Base-by-base conservation (phyloP, 2,329 filamentous ascomycete species). In the Talaromyces sp. region DNA sequence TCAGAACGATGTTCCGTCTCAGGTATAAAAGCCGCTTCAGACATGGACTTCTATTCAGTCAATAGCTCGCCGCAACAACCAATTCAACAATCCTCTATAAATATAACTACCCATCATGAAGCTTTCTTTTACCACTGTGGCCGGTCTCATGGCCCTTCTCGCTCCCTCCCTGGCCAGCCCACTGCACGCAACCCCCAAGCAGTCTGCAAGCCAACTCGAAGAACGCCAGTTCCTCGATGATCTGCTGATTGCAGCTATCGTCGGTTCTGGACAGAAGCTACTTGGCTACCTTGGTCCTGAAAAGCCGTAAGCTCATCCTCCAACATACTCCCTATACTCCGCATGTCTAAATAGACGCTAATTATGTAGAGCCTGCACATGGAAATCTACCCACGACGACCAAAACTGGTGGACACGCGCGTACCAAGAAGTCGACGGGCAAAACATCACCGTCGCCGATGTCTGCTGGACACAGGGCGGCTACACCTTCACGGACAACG, bases 381-480 rank as follows among this genome's bases (percentile, higher is more conserved):
- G 55, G 22, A 57, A 57, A 57, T 44, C 36, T 17, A 57, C 36
- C 28, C n/a, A 57, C 17, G 36, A 47, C 39, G 17, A 47, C 25
- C 19, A 57, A 11, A 47, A 47, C 39, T 57, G 25, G 25, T 57
- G 39, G 55, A 44, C 55, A 32, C 39, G 36, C 28, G 55, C 47
- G 25, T 57, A 47, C 15, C 39, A 36, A 17, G 7, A 42, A 15
- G 30, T 57, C 2, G 19, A 33, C 8, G 36, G 33, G 10, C 39
- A 36, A 30, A 57, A 44, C 9, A 42, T n/a, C 55, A 57, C 55
- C 8, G n/a, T 36, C 27, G 33, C 33, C 36, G 36, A 28, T 8
- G 28, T 57, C 32, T 57, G 33, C 33, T 57, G 55, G 55, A 57
- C 55, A 7, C 55, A 57, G 44, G 36, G 55, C 5, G 55, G 55